These are phyloP conservation scores for Epichloe glyceriae DNA, from an alignment of 2,329 filamentous ascomycete species.

Conservation along the genomic window DNA sequence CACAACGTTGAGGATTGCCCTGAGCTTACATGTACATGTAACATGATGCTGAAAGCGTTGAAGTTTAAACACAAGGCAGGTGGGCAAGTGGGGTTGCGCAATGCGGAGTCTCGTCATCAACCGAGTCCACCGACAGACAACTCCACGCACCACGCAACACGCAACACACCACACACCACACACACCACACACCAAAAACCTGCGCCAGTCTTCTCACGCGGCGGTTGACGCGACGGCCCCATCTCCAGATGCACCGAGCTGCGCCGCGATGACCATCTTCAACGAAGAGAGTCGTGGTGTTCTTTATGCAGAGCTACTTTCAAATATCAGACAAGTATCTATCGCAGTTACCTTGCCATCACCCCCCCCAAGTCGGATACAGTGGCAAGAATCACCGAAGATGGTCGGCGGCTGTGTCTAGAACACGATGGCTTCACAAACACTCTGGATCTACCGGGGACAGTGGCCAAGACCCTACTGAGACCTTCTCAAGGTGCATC, in stretches of 20 bases:
- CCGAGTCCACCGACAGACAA: no score
- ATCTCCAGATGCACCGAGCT: not conserved
- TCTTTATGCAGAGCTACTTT: slow-evolving; percentile 52
- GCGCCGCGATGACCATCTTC: not conserved
- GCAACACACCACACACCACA: no score
- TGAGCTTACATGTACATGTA: not conserved
- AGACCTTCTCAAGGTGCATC: slow-evolving; percentile 22
- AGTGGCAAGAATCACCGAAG: slow-evolving; percentile 27
- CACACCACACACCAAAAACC: not conserved
- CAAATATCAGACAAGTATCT: slow-evolving; percentile 52
- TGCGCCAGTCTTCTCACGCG: not conserved
- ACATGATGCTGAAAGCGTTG: slow-evolving; percentile 4
- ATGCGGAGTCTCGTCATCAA: not conserved
- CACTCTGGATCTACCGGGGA: slow-evolving; percentile 30
- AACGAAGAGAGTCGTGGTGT: slow-evolving; percentile 11
- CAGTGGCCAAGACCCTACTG: slow-evolving; percentile 22
- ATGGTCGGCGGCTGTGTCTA: slow-evolving; percentile 33
- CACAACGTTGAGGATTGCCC: not conserved
- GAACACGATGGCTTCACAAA: slow-evolving; percentile 28
- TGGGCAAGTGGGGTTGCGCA: not conserved
- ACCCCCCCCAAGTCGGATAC: slow-evolving; percentile 29
- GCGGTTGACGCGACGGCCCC: not conserved
- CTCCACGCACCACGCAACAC: not conserved
- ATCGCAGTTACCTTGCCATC: slow-evolving; percentile 39
- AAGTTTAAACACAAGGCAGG: not conserved